Conservation (phyloP, 1,284 basidiomycete species). For the Leccinum subfulvum region DNA sequence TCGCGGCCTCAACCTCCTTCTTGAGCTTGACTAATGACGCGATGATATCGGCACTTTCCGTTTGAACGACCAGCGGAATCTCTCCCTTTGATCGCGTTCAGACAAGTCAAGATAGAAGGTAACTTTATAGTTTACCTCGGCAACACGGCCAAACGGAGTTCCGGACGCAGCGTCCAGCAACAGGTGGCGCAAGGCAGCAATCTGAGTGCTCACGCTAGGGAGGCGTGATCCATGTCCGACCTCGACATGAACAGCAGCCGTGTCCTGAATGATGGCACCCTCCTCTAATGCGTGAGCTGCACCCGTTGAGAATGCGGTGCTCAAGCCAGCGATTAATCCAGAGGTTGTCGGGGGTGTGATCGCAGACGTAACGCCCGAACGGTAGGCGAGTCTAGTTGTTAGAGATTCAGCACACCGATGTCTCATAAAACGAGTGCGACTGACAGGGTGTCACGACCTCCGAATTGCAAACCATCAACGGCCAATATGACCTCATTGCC, state of each 20-base stretch:
- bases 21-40: constrained; percentile 79
- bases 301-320: constrained; percentile 63
- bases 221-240: constrained; percentile 44
- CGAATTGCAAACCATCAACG: constrained; percentile 73
- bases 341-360: constrained; percentile 61
- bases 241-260: constrained; percentile 71
- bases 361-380: constrained; percentile 59
- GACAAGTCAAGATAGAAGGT: constrained; percentile 2
- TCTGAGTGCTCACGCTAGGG: constrained; percentile 62
- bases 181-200: constrained; percentile 62
- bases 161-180: constrained; percentile 51
- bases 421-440: constrained; percentile 25
- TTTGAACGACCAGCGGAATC: constrained; percentile 57
- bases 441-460: constrained; percentile 67
- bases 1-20: constrained; percentile 59
- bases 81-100: constrained; percentile 38
- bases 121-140: constrained; percentile 22
- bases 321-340: constrained; percentile 66
- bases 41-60: constrained; percentile 72
- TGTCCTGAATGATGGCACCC: constrained; percentile 69
- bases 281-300: constrained; percentile 60
- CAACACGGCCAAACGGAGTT: constrained; percentile 53
- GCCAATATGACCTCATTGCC: constrained; percentile 62
- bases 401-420: constrained; percentile 12
- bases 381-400: constrained; percentile 55